phyloP scores from a whole-genome alignment of 768 basidiomycete genomes.

The Auricularia heimuer region DNA sequence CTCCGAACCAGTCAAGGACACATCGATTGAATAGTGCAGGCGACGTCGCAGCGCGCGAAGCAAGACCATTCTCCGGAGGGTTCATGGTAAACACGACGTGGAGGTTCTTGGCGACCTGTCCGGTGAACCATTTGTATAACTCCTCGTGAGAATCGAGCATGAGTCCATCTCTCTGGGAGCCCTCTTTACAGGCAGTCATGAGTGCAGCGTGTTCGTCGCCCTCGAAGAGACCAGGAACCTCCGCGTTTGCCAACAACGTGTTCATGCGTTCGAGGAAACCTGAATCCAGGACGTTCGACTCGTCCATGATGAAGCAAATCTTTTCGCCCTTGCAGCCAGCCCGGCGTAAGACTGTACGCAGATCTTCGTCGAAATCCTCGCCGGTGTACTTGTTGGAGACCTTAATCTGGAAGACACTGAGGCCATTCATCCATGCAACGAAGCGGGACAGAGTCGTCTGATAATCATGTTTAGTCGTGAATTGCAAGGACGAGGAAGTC shows the following conservation, averaged over 20 bases:
- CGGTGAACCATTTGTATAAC: slow-evolving; percentile 96
- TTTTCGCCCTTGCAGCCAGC: slow-evolving; percentile 98
- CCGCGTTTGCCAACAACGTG: slow-evolving; percentile 96
- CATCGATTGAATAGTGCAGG: slow-evolving; percentile 98
- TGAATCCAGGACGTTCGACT: slow-evolving; percentile 97
- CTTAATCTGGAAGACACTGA: slow-evolving; percentile 99
- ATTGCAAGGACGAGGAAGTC: background rate
- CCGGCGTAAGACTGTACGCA: slow-evolving; percentile 88
- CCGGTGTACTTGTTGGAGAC: slow-evolving; percentile 99
- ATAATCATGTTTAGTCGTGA: slow-evolving; percentile 11
- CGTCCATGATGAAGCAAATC: slow-evolving; percentile 99
- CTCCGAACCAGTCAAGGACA: slow-evolving; percentile 98
- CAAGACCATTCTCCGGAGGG: slow-evolving; percentile 90
- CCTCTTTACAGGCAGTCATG: slow-evolving; percentile 99
- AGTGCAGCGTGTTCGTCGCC: slow-evolving; percentile 97
- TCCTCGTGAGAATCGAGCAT: slow-evolving; percentile 99
- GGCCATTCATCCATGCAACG: slow-evolving; percentile 99
- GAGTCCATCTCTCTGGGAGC: slow-evolving; percentile 94
- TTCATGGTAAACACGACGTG: slow-evolving; percentile 99
- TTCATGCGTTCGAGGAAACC: slow-evolving; percentile 99
- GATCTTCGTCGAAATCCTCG: slow-evolving; percentile 96
- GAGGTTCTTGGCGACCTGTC: slow-evolving; percentile 94
- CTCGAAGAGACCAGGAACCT: slow-evolving; percentile 99
- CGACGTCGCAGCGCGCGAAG: slow-evolving; percentile 92
- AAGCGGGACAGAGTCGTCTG: slow-evolving; percentile 97